These are phyloP conservation scores for Trametes cubensis DNA, from an alignment of 768 basidiomycete genomes.

Conservation along the genomic window DNA sequence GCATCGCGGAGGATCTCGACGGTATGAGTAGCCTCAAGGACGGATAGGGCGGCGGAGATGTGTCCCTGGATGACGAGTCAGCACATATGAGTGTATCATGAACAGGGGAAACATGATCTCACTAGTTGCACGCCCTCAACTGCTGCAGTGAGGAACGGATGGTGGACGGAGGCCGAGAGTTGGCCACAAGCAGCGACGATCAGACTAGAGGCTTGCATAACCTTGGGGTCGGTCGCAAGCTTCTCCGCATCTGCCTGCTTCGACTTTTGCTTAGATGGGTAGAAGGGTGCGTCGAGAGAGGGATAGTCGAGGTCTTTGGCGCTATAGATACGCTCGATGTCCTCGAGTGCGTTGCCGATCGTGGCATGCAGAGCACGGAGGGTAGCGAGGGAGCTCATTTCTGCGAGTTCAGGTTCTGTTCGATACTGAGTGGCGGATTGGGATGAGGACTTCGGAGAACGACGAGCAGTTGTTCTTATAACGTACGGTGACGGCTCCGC, in stretches of 20 bases:
- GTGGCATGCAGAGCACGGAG: conserved; percentile 65
- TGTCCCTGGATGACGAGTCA: conserved; percentile 67
- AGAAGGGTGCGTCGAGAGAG: conserved; percentile 28
- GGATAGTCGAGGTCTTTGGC: conserved; percentile 29
- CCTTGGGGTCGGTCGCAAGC: conserved; percentile 45
- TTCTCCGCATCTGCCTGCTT: conserved; percentile 6
- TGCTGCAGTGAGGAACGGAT: too few relatives aligned
- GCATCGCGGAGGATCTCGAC: conserved; percentile 73
- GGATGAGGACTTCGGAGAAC: too few relatives aligned
- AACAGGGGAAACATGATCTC: conserved; percentile 51
- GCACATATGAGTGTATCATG: conserved; percentile 62
- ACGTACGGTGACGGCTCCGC: too few relatives aligned
- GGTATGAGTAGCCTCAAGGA: conserved; percentile 71
- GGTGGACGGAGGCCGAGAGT: too few relatives aligned
- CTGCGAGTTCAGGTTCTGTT: too few relatives aligned
- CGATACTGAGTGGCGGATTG: too few relatives aligned
- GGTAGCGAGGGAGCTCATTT: conserved; percentile 48
- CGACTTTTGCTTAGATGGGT: conserved; percentile 7
- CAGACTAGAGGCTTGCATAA: too few relatives aligned
- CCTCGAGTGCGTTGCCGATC: conserved; percentile 65
- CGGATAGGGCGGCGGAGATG: conserved; percentile 71
- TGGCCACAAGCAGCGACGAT: too few relatives aligned
- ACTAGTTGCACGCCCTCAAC: too few relatives aligned
- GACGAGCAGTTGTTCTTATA: too few relatives aligned
- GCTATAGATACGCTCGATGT: conserved; percentile 58